Evolutionary conservation across 192 early-diverging fungal species (phyloP), one percentile per base, ranked within the genome.

Genomic region (Coemansia sp.): DNA sequence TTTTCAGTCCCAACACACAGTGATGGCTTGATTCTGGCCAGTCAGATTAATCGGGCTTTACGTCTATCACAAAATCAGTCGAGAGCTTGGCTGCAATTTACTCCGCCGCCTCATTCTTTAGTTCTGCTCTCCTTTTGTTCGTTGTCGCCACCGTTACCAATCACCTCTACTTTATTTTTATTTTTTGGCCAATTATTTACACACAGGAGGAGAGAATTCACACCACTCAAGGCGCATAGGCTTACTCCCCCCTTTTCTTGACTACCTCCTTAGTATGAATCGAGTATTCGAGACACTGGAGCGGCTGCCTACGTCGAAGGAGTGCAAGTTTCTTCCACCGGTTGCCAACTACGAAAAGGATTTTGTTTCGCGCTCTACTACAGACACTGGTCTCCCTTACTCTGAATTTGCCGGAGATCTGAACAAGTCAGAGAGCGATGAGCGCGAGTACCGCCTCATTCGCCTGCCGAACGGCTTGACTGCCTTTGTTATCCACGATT

Each of bases 381-480:
- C 43, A 0, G 65, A 65, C 38, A 20, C 46, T 15, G 38, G 29
- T 5, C 52, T 65, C 20, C 74, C 75, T 40, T 85, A 78, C 60
- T 24, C 41, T 1, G 75, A 85, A 46, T 85, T 70, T 59, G 36
- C 52, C 10, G 82, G 78, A 3, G 69, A 74, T 40, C 64, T 90
- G 64, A 86, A 90, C 69, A 83, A 80, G 38, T 88, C 90, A 2
- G 79, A 77, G 38, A 89, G 86, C 61, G 91, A 93, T 77, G 79
- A 86, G 40, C 84, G 90, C 55, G 66, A 85, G 29, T 91, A 93
- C 68, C 76, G 90, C 8, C 72, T 91, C 5, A 71, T 93, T 42
- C 66, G 79, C 8, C 69, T 92, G 18, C 74, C 65, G 1, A 93
- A 93, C 63, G 76, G 86, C 13, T 75, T 93, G 34, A 79, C 89